These are phyloP conservation scores for Leccinum subrobustum DNA, from an alignment of 1,284 basidiomycete genomes.

Conservation along the genomic window DNA sequence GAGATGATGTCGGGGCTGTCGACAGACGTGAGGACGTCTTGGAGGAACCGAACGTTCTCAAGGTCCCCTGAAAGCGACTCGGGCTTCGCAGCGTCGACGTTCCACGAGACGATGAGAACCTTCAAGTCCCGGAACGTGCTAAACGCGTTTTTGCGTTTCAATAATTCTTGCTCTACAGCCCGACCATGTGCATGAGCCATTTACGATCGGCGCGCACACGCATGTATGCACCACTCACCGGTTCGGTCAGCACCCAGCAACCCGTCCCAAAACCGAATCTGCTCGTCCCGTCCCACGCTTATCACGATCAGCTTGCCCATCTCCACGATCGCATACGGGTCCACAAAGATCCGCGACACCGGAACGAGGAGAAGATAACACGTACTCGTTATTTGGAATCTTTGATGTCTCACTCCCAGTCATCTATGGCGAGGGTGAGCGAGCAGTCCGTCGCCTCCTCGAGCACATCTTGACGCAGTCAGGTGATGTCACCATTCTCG, in stretches of 20 bases:
- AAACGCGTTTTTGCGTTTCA: slow-evolving; percentile 74
- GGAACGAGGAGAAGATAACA: slow-evolving; percentile 41
- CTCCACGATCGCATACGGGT: slow-evolving; percentile 70
- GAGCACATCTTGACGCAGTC: no score
- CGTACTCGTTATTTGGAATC: no score
- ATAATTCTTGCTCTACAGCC: slow-evolving; percentile 69
- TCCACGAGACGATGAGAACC: slow-evolving; percentile 90
- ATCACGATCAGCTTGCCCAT: slow-evolving; percentile 68
- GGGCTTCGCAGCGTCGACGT: slow-evolving; percentile 87
- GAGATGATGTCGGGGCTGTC: slow-evolving; percentile 85
- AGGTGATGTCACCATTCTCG: no score
- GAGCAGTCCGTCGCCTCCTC: no score
- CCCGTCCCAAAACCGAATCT: slow-evolving; percentile 87
- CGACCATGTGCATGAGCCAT: slow-evolving; percentile 5
- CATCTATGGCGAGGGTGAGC: no score
- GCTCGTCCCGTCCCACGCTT: slow-evolving; percentile 77
- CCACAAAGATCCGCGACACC: slow-evolving; percentile 68
- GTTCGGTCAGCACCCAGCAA: slow-evolving; percentile 84
- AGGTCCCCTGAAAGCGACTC: slow-evolving; percentile 61
- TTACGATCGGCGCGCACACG: not conserved
- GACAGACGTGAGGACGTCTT: slow-evolving; percentile 67
- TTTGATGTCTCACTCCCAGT: no score
- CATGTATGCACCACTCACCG: slow-evolving; percentile 46
- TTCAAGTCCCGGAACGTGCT: slow-evolving; percentile 79
- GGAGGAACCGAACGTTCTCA: slow-evolving; percentile 73